A percentile compares a stretch with the other conserved stretches of the same genome.
phyloP scores from a whole-genome alignment of 306 rosid genomes.

The Glycyrrhiza uralensis region DNA sequence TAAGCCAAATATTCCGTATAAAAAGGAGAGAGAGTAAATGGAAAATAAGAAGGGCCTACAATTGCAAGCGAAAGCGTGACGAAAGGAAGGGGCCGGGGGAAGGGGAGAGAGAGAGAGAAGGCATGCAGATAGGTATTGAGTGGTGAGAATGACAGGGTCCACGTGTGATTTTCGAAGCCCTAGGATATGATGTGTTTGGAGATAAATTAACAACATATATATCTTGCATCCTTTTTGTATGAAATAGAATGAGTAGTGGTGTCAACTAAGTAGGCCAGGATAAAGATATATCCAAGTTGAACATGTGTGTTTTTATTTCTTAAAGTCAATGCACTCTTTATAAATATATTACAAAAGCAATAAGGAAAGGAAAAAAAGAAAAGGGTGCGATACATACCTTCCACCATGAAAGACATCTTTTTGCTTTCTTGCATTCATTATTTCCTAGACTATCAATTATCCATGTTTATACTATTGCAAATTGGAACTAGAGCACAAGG shows the following conservation, averaged over 20 bases:
- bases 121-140: slow-evolving; percentile 53
- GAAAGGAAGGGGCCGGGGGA: slow-evolving; percentile 32
- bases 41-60: slow-evolving; percentile 46
- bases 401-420: slow-evolving; percentile 40
- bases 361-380: slow-evolving; percentile 19
- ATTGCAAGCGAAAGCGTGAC: slow-evolving; percentile 57
- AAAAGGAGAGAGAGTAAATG: slow-evolving; percentile 11
- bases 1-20: slow-evolving; percentile 35
- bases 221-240: slow-evolving; percentile 39
- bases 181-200: slow-evolving; percentile 47
- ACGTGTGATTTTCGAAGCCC: slow-evolving; percentile 67
- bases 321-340: slow-evolving; percentile 64
- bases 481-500: too few species aligned
- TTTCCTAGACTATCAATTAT: slow-evolving; percentile 28
- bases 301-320: slow-evolving; percentile 34
- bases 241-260: slow-evolving; percentile 44
- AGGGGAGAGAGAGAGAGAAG: slow-evolving; percentile 2
- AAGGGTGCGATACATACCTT: slow-evolving; percentile 17
- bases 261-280: slow-evolving; percentile 56
- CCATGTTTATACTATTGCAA: slow-evolving; percentile 33
- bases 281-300: slow-evolving; percentile 43
- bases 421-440: slow-evolving; percentile 35
- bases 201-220: slow-evolving; percentile 36
- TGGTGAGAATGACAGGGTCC: slow-evolving; percentile 69
- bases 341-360: slow-evolving; percentile 38